Evolutionary conservation across 2,329 filamentous ascomycete species (phyloP).

Genomic region (Phialocephala subalpina): DNA sequence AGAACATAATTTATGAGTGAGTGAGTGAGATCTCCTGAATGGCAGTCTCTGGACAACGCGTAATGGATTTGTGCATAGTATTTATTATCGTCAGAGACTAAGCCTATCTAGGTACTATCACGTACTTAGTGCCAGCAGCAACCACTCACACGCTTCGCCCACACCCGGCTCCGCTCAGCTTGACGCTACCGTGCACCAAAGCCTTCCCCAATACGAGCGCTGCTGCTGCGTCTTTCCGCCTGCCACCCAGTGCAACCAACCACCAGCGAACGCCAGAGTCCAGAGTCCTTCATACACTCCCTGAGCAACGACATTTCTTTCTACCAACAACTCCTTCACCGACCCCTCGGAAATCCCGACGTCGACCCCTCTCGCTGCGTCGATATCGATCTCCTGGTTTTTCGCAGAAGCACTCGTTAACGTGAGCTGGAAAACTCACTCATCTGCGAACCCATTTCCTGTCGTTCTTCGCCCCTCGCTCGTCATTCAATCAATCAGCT

Average conservation of each 20-base stretch:
- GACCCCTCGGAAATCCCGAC: constrained; percentile 1
- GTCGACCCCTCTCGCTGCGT: constrained; percentile 27
- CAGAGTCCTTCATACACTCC: constrained; percentile 6
- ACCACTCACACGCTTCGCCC: background rate
- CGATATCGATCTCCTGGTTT: constrained; percentile 18
- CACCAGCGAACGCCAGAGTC: constrained; percentile 11
- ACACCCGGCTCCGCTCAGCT: background rate
- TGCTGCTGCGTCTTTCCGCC: background rate
- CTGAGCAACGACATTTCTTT: constrained; percentile 1
- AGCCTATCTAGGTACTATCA: background rate
- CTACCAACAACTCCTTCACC: constrained; percentile 16
- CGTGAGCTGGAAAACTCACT: constrained; percentile 41
- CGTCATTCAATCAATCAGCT: constrained; percentile 27
- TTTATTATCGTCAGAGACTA: background rate
- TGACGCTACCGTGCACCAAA: background rate
- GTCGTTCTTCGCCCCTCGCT: constrained; percentile 26
- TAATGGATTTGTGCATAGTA: too few species aligned
- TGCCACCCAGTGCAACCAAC: constrained; percentile 10
- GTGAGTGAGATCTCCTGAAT: background rate
- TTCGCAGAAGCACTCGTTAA: constrained; percentile 37
- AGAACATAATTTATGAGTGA: background rate
- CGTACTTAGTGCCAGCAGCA: background rate
- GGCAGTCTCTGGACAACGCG: background rate
- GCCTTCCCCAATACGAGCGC: constrained; percentile 11
- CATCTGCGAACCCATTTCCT: constrained; percentile 25